A percentile compares a stretch with the other conserved stretches of the same genome.
Evolutionary conservation across 225 moss, liverwort and hornwort species (phyloP).

Genomic region (Straminergon stramineum): DNA sequence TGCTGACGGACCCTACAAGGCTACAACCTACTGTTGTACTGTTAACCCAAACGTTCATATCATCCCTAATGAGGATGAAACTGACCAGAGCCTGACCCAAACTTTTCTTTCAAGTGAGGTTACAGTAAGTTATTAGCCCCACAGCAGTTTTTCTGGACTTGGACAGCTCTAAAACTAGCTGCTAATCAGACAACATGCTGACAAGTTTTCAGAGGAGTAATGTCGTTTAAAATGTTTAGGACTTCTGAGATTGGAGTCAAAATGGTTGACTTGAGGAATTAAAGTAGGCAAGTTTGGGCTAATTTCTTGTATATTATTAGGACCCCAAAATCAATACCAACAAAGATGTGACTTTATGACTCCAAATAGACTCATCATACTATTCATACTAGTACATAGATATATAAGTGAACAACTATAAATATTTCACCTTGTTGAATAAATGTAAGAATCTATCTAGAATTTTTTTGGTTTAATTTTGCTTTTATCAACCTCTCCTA

Average conservation of each 20-base stretch:
- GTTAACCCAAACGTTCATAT: background rate
- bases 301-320: background rate
- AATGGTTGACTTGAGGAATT: background rate
- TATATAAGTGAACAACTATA: background rate
- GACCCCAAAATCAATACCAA: background rate
- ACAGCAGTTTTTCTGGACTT: background rate
- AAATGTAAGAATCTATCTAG: background rate
- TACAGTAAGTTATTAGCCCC: background rate
- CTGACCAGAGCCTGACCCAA: background rate
- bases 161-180: background rate
- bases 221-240: background rate
- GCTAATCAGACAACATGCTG: background rate
- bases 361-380: background rate
- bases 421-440: background rate
- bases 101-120: background rate
- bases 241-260: background rate
- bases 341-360: background rate
- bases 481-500: rapidly evolving
- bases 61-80: background rate
- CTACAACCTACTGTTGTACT: background rate
- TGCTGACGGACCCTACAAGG: too few relatives aligned
- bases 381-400: background rate
- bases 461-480: background rate
- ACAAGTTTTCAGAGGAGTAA: background rate
- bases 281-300: background rate